Evolutionary conservation across 2,329 filamentous ascomycete species (phyloP).

Genomic region (Penicillium sp.): DNA sequence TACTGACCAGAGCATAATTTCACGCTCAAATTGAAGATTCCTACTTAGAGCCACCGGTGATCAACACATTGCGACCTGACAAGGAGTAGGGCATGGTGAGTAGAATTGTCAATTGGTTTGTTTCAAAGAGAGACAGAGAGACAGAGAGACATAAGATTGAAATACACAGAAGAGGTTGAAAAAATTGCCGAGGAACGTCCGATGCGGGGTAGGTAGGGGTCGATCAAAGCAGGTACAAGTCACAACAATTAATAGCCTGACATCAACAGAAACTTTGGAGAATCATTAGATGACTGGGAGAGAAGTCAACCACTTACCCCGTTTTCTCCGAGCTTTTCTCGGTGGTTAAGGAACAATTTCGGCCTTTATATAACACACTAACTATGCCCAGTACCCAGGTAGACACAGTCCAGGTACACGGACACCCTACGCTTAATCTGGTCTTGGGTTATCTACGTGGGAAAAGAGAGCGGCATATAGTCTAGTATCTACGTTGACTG

Average conservation of each 20-base stretch:
- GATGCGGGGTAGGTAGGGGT: background rate
- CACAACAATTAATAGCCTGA: no score
- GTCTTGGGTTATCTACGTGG: no score
- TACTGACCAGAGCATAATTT: background rate
- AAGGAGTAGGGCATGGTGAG: slow-evolving; percentile 60
- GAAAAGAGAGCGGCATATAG: no score
- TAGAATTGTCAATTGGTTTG: background rate
- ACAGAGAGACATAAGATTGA: background rate
- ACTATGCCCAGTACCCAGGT: no score
- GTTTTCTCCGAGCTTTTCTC: background rate
- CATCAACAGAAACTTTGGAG: no score
- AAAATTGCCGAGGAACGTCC: background rate
- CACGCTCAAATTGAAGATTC: slow-evolving; percentile 15
- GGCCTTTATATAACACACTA: no score
- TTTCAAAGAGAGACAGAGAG: background rate
- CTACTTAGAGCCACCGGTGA: slow-evolving; percentile 64
- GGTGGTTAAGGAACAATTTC: no score
- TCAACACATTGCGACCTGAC: slow-evolving; percentile 59
- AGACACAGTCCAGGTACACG: no score
- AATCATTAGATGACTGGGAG: background rate
- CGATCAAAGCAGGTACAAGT: no score
- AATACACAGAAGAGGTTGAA: background rate
- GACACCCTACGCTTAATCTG: no score
- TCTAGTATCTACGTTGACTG: background rate
- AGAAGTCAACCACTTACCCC: background rate